Evolutionary conservation across 495 filamentous ascomycete species (phyloP), one percentile per base, ranked within the genome.

Genomic region (Trypethelium eluteriae): DNA sequence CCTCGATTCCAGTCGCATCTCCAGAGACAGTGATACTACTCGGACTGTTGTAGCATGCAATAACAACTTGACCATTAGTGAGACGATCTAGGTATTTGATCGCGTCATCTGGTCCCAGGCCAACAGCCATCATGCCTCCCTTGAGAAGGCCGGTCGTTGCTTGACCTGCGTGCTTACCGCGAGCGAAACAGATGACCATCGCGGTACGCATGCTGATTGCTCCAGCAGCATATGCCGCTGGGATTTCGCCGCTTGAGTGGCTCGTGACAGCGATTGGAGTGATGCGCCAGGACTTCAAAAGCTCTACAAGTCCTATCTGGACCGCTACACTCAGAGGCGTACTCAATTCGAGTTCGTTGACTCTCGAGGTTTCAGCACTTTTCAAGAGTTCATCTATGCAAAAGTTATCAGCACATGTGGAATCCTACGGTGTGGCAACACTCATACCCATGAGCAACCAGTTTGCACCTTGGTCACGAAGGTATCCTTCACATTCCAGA

Each of bases 191-290:
- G n/a, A n/a, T n/a, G n/a, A 53, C 6, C 3, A 7, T 39, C 2
- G 57, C 36, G 9, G 32, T 32, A 44, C 41, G 50, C 53, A 65
- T 25, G 1, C 79, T 79, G n/a, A n/a, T n/a, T n/a, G n/a, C n/a
- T n/a, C n/a, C n/a, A n/a, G n/a, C n/a, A n/a, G n/a, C n/a, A n/a
- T n/a, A n/a, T 0, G 85, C 85, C 14, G 85, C 84, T 2, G 79
- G 84, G 44, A 89, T 85, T 72, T 89, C 86, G 2, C 86, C 86
- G 0, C 81, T 83, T 0, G 85, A 88, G 72, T 88, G 86, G 0
- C 86, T 84, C 2, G 82, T 73, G 0, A 86, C 84, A 0, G 76
- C 74, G 14, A 56, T 34, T 1, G 75, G 72, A 2, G 38, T 38
- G 38, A 80, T 68, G 16, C 66, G 70, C 70, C 73, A 76, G 0